Evolutionary conservation across 257 asterid genomes (phyloP), one percentile per base, ranked within the genome.

Genomic region (Nyctanthes arbortristis): DNA sequence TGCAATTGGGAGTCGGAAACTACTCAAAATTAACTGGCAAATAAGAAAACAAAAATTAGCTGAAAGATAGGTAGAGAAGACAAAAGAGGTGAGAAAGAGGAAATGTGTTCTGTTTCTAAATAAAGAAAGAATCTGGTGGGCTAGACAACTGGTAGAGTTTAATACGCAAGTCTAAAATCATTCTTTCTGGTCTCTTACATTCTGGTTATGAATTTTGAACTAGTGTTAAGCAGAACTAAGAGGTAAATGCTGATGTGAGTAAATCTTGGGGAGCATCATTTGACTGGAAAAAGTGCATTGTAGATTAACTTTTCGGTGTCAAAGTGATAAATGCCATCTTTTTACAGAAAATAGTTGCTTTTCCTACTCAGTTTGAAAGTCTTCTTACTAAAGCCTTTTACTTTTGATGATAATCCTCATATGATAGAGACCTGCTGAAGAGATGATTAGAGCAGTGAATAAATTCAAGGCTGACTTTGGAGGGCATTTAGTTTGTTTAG

Each of bases 391-490:
- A 61, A 35, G 59, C 29, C 33, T 34, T 61, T 55, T 78, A 82
- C 58, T 49, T 75, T 13, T 2, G 24, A 59, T 49, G 9, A 58
- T 61, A 37, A 33, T 70, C 40, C 45, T 63, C 63, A 43, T 72
- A 69, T 77, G 73, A 67, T 74, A 94, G 99, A 89, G 90, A 76
- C 97, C 97, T 72, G 88, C 89, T 57, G 83, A 84, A 64, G 99
- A 94, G 85, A 79, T 94, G 96, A 73, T 91, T 75, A 82, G 97
- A 64, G 87, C 93, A 4, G 97, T 88, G 81, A 91, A 94, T 83
- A 87, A 84, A 78, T 91, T 88, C 80, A 94, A 89, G 85, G 96
- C 97, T 13, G 99, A 94, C 72, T 94, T 94, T 73, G 99, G 99
- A 70, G 97, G 95, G 68, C 86, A 91, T 35, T 72, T 91, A 65